These are phyloP conservation scores for Aphanomyces euteiches DNA, from an alignment of 352 stramenopile genomes.

Conservation along the genomic window DNA sequence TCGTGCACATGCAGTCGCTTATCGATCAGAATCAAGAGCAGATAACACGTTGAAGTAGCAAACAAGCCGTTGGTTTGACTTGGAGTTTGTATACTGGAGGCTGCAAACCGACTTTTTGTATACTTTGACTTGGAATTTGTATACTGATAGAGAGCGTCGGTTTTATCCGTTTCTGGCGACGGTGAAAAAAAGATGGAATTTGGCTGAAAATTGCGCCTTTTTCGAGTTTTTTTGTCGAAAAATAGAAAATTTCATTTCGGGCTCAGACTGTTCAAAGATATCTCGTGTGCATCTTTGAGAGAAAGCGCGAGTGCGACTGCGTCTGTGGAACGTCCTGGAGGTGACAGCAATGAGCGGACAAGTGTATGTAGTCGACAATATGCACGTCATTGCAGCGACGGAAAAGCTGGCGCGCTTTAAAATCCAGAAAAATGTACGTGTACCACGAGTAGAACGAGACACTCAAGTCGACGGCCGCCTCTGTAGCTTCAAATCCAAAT, in stretches of 20 bases:
- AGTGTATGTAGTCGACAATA: slow-evolving; percentile 26
- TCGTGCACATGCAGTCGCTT: background rate
- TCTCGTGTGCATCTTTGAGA: background rate
- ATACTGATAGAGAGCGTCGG: background rate
- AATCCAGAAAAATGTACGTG: slow-evolving; percentile 20
- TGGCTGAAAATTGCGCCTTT: background rate
- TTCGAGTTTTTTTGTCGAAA: slow-evolving; percentile 12
- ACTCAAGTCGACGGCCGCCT: background rate
- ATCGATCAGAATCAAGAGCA: slow-evolving; percentile 4
- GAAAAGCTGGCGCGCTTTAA: slow-evolving; percentile 29
- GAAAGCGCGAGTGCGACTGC: background rate
- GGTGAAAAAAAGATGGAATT: background rate
- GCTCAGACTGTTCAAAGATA: slow-evolving; percentile 11
- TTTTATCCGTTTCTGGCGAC: background rate
- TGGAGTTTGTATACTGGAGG: background rate
- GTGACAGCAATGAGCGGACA: slow-evolving; percentile 20
- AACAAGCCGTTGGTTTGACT: slow-evolving; percentile 9
- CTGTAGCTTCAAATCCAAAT: slow-evolving; percentile 30
- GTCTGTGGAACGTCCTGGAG: background rate
- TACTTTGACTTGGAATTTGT: slow-evolving; percentile 16
- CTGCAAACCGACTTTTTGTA: background rate
- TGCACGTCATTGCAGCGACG: slow-evolving; percentile 22
- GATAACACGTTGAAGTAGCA: slow-evolving; percentile 12
- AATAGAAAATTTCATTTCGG: background rate
- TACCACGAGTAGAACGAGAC: background rate